Conservation (phyloP, 371 early-diverging fungal species). For the Mucor circinelloides region DNA sequence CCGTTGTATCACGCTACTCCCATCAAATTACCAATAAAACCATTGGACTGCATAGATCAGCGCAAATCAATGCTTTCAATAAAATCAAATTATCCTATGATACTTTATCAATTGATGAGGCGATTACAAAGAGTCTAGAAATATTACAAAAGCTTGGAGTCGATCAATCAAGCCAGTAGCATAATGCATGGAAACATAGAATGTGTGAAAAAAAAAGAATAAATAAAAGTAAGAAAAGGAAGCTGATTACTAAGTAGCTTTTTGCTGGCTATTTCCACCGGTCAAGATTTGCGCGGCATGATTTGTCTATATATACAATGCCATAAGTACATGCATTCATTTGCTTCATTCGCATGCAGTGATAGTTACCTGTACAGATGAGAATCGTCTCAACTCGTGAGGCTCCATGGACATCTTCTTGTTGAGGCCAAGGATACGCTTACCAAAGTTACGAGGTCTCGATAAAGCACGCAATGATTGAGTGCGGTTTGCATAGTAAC, state of each 20-base stretch:
- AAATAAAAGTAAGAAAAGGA: neutral
- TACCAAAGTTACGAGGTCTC: conserved; percentile 43
- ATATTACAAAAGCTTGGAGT: no score
- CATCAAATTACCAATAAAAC: no score
- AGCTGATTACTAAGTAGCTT: neutral
- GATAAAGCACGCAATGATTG: conserved; percentile 43
- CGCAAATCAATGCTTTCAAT: no score
- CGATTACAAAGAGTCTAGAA: no score
- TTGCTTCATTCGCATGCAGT: neutral
- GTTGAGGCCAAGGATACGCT: conserved; percentile 31
- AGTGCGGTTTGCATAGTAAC: conserved; percentile 51
- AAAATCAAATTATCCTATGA: no score
- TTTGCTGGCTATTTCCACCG: neutral
- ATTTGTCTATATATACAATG: conserved; percentile 15
- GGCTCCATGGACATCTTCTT: conserved; percentile 36
- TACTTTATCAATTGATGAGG: no score
- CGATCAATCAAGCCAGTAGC: no score
- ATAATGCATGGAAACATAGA: no score
- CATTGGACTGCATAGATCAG: no score
- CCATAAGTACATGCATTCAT: neutral
- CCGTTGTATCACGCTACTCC: no score
- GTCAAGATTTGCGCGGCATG: conserved; percentile 23
- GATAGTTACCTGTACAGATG: conserved; percentile 29
- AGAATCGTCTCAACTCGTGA: conserved; percentile 28
- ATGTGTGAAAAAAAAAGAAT: no score